A percentile compares a stretch with the other conserved stretches of the same genome.
These are phyloP conservation scores for Nepenthes alata DNA, from an alignment of 179 eudicot genomes.

Conservation along the genomic window DNA sequence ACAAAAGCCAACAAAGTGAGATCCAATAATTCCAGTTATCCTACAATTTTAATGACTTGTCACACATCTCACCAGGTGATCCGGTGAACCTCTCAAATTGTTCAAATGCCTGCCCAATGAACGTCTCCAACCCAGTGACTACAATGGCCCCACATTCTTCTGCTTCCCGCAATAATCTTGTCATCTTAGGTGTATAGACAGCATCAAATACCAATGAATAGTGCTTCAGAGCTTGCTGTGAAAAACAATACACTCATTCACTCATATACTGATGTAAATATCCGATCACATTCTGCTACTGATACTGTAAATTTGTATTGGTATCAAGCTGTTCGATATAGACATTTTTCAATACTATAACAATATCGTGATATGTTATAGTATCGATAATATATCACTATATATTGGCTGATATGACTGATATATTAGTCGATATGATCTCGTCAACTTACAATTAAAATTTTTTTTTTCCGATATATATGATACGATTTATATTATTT, in stretches of 20 bases:
- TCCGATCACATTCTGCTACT: too few species aligned
- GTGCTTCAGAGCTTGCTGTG: conserved; percentile 28
- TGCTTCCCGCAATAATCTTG: conserved; percentile 32
- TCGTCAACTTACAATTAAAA: too few species aligned
- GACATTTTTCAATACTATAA: too few species aligned
- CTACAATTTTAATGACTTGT: neutral
- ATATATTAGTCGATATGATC: too few species aligned
- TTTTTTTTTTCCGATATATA: too few species aligned
- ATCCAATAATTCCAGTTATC: neutral
- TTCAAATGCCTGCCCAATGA: conserved; percentile 34
- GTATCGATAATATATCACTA: too few species aligned
- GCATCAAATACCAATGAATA: conserved; percentile 42
- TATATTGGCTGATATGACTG: too few species aligned
- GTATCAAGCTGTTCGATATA: too few species aligned
- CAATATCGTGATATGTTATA: too few species aligned
- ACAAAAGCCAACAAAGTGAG: neutral
- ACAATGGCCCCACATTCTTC: conserved; percentile 22
- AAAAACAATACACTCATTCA: conserved; percentile 3
- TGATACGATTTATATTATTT: too few species aligned
- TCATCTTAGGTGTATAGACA: conserved; percentile 35
- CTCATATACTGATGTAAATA: neutral
- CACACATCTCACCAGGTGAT: conserved; percentile 23
- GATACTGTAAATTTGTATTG: too few species aligned
- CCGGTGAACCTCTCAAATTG: conserved; percentile 42
- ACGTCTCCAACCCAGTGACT: conserved; percentile 36